These are phyloP conservation scores for Phaeosphaeria sp. DNA, from an alignment of 2,329 filamentous ascomycete species.

Conservation along the genomic window DNA sequence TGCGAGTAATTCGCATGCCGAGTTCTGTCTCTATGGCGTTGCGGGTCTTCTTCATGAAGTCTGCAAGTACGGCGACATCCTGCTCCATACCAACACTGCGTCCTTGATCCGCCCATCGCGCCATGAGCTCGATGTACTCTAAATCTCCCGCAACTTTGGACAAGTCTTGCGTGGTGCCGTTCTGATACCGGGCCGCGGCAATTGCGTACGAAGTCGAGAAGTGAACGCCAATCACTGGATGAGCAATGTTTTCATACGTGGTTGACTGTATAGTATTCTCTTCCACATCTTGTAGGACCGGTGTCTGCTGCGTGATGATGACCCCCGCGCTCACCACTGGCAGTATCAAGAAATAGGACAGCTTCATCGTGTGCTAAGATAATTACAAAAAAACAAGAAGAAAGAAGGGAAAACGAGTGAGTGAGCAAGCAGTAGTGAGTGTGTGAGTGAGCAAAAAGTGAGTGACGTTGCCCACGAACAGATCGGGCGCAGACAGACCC, in stretches of 20 bases:
- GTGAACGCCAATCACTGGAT: conserved; percentile 31
- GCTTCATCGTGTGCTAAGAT: conserved; percentile 9
- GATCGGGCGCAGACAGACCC: not conserved
- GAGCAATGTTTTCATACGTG: conserved; percentile 4
- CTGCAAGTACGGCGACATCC: conserved; percentile 23
- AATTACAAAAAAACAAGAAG: not conserved
- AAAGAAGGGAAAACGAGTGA: not conserved
- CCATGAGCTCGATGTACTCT: conserved; percentile 31
- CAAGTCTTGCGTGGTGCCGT: conserved; percentile 30
- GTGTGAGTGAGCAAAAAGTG: not conserved
- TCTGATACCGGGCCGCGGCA: conserved; percentile 29
- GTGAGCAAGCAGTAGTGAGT: not conserved
- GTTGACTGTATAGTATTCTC: not conserved
- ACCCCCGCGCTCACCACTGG: conserved; percentile 17
- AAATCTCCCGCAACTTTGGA: conserved; percentile 28
- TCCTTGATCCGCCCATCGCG: conserved; percentile 23
- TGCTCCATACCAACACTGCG: not conserved
- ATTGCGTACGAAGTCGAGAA: conserved; percentile 36
- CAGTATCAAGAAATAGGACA: conserved; percentile 7
- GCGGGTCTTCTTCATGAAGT: conserved; percentile 22
- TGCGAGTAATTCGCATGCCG: conserved; percentile 10
- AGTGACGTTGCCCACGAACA: conserved; percentile 3
- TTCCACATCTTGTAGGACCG: conserved; percentile 1
- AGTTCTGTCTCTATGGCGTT: conserved; percentile 22
- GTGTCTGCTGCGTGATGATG: conserved; percentile 9